These are phyloP conservation scores for Kalmusia sp. DNA, from an alignment of 2,329 filamentous ascomycete genomes.

Conservation along the genomic window DNA sequence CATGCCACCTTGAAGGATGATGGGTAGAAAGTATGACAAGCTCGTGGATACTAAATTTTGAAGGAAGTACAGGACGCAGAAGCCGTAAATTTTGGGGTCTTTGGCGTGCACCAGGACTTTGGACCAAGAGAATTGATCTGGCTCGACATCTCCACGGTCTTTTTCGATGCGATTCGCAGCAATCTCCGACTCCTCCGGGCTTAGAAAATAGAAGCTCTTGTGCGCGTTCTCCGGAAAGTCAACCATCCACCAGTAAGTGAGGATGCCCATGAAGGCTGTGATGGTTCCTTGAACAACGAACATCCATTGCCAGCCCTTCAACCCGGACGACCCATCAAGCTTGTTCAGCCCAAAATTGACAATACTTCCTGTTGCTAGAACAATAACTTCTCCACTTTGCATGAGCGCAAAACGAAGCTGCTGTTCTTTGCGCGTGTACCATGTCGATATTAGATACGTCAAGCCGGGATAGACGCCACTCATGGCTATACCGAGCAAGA, in stretches of 20 bases:
- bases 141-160: constrained; percentile 66
- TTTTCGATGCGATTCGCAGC: constrained; percentile 65
- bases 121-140: constrained; percentile 63
- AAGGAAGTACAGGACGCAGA: constrained; percentile 70
- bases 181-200: constrained; percentile 61
- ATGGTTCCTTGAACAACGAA: constrained; percentile 71
- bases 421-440: constrained; percentile 70
- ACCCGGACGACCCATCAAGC: constrained; percentile 61
- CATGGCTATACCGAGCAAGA: constrained; percentile 71
- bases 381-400: constrained; percentile 69
- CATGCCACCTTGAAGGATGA: constrained; percentile 61
- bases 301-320: constrained; percentile 74
- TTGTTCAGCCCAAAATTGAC: constrained; percentile 74
- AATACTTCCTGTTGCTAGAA: constrained; percentile 70
- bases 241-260: constrained; percentile 74
- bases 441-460: constrained; percentile 66
- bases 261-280: constrained; percentile 62
- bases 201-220: constrained; percentile 65
- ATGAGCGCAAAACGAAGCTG: constrained; percentile 71
- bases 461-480: constrained; percentile 50
- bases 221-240: constrained; percentile 71
- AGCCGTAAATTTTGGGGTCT: constrained; percentile 70
- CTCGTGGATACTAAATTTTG: constrained; percentile 71
- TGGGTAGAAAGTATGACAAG: constrained; percentile 70
- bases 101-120: constrained; percentile 64